Base-by-base conservation (phyloP, 2,329 filamentous ascomycete genomes). In the Hypoxylon sp. region DNA sequence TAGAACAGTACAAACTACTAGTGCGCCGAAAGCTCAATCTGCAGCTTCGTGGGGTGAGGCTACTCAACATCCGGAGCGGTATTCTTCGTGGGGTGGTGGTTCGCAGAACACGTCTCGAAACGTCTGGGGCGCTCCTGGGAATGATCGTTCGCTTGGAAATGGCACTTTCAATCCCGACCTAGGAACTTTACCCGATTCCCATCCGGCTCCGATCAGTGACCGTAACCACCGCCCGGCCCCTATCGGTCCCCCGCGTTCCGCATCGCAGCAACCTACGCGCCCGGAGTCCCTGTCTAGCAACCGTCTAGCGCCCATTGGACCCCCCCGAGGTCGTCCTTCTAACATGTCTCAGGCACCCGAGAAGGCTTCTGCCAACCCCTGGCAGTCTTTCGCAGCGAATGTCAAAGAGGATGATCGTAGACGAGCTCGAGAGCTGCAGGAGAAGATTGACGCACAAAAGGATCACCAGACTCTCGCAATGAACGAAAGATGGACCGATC, bases 71-170 rank as follows among this genome's bases (percentile, higher is more conserved):
- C 68, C 75, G 23, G 86, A 89, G 19, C 81, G 84, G 50, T 84
- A 83, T 57, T 77, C 83, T 10, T 79, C 83, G 1, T 90, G 88
- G 87, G 80, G 80, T 28, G 74, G 80, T 28, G 76, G 76, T 19
- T 76, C 80, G 38, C 85, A 84, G 51, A 80, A 82, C 48, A 69
- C 81, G 10, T 78, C 83, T 11, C 83, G 86, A 51, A 93, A 91
- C 75, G 90, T 94, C 17, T 94, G 92, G 92, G 91, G 89, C 17
- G 88, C 91, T 46, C 90, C 89, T n/a, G 88, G 88, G 60, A 90
- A 87, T 72, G 89, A 92, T 71, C 86, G 89, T 59, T 89, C 88
- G 10, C 88, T 94, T 19, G 92, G 92, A 2, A 94, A 94, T 76
- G 92, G 92, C 46, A 93, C 91, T 0, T 94, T 94, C 74, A 89